Evolutionary conservation across 257 asterid species (phyloP), one percentile per base, ranked within the genome.

Genomic region (Salvia splendens): DNA sequence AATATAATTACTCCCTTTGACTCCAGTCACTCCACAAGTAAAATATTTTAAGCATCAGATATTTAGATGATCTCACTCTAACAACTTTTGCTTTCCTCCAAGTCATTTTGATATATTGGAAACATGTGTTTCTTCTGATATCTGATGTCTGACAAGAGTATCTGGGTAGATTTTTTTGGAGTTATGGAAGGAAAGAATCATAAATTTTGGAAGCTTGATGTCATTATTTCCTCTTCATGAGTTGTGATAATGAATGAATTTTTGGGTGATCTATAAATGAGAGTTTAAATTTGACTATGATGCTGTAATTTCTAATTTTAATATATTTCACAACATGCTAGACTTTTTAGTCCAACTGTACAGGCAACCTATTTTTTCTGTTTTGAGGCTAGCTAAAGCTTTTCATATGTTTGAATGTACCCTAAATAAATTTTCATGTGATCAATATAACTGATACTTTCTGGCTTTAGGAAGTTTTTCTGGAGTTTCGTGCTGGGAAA

Each of bases 401-500:
- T 46, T 68, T 32, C 49, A 15, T 32, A 42, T 56, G 58, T 68
- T 12, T 35, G 9, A 63, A 28, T 63, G 54, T 43, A 54, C 15
- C 38, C 5, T 24, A 10, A 52, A 52, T 14, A 36, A 15, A 2
- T 49, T 24, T 43, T 64, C 17, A 8, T 42, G 9, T 12, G 47
- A 56, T 20, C 42, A 52, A 20, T 17, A 43, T 47, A 64, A 24
- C 61, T 75, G 65, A 63, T 5, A 17, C 49, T 57, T 38, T 54
- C 17, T 56, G 55, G 50, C 74, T 52, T 63, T 83, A 94, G 99
- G 91, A 85, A 32, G 80, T 79, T 58, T 68, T 86, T 67, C 72
- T 91, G 79, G 95, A 91, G 77, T 94, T 94, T 68, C 95, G 95
- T 55, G 97, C 96, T n/a, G 99, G 99, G 55, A 94, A 85, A 85